phyloP scores from a whole-genome alignment of 805 yeast genomes.

The Yarrowia sp. region DNA sequence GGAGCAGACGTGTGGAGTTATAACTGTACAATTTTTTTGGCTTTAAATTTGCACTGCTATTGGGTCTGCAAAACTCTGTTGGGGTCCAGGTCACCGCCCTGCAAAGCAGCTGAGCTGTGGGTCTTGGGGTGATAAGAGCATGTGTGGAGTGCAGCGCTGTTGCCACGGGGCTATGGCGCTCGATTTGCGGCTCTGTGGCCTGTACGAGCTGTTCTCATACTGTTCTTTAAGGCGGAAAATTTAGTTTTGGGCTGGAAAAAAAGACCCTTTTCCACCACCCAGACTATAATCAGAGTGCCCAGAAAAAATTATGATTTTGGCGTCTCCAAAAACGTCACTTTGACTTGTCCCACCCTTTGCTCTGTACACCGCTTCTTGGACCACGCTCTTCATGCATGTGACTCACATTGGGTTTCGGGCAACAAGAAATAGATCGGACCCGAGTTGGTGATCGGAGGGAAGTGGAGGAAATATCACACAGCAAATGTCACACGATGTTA shows the following conservation, averaged over 20 bases:
- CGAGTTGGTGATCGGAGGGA: background rate
- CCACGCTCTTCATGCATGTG: slow-evolving; percentile 2
- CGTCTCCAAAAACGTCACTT: slow-evolving; percentile 9
- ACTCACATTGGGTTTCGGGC: background rate
- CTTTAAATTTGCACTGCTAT: slow-evolving; percentile 19
- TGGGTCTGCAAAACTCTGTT: slow-evolving; percentile 10
- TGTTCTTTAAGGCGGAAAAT: background rate
- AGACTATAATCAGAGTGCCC: background rate
- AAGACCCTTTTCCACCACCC: background rate
- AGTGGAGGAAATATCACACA: too few relatives aligned
- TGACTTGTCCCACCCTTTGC: slow-evolving; percentile 19
- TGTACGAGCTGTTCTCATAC: too few relatives aligned
- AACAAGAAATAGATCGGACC: background rate
- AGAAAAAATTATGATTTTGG: background rate
- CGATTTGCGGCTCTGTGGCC: background rate
- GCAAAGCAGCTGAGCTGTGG: slow-evolving; percentile 22
- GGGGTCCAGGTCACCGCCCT: slow-evolving; percentile 20
- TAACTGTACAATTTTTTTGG: slow-evolving; percentile 22
- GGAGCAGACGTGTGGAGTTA: slow-evolving; percentile 18
- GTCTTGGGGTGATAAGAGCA: slow-evolving; percentile 4
- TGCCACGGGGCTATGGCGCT: background rate
- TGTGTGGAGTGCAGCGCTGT: background rate
- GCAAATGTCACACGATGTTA: too few relatives aligned
- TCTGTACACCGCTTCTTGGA: background rate
- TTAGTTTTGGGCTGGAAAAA: background rate